A percentile compares a stretch with the other conserved stretches of the same genome.
Evolutionary conservation across 805 yeast species (phyloP).

Genomic region (Wickerhamomyces hampshirensis): DNA sequence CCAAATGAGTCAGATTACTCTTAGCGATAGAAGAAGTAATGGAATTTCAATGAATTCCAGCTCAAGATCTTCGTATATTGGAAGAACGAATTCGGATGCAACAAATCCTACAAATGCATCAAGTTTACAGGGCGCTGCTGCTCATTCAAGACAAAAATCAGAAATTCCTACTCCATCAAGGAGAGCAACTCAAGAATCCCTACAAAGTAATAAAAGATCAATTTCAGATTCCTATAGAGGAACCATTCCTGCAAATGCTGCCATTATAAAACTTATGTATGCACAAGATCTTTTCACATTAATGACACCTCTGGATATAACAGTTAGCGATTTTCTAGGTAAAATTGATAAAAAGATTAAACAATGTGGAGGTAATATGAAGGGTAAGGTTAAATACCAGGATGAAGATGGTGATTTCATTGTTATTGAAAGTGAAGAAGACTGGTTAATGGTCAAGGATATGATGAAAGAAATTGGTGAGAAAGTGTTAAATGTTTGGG

Average conservation of each 20-base stretch:
- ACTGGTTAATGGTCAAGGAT: conserved; percentile 82
- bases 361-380: conserved; percentile 44
- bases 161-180: conserved; percentile 19
- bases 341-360: conserved; percentile 55
- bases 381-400: conserved; percentile 63
- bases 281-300: conserved; percentile 55
- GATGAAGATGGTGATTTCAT: conserved; percentile 97
- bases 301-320: conserved; percentile 50
- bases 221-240: conserved; percentile 36
- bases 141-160: conserved; percentile 25
- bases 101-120: conserved; percentile 11
- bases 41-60: conserved; percentile 19
- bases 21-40: conserved; percentile 24
- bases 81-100: conserved; percentile 20
- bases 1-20: conserved; percentile 13
- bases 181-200: conserved; percentile 24
- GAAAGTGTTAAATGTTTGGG: conserved; percentile 41
- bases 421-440: conserved; percentile 79
- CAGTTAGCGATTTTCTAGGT: conserved; percentile 47
- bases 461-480: conserved; percentile 49
- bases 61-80: conserved; percentile 24
- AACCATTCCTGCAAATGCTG: conserved; percentile 32
- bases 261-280: conserved; percentile 37
- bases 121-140: conserved; percentile 6
- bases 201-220: conserved; percentile 27